A percentile compares a stretch with the other conserved stretches of the same genome.
phyloP scores from a whole-genome alignment of 1,284 basidiomycete species.

The Coriolopsis trogii region DNA sequence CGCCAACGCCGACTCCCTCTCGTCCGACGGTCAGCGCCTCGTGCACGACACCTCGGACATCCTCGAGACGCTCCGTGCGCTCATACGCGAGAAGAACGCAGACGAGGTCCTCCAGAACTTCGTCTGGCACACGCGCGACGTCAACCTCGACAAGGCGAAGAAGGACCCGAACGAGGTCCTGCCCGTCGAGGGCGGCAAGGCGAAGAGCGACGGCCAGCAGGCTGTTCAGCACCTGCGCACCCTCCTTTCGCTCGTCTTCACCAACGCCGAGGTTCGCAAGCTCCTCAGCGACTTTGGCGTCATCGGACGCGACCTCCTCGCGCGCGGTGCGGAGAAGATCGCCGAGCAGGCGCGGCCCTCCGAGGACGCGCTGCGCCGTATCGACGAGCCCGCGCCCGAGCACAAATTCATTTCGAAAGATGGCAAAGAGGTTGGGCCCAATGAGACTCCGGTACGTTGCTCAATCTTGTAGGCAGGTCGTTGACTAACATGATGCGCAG shows the following conservation, averaged over 20 bases:
- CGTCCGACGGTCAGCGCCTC: conserved; percentile 76
- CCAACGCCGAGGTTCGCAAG: conserved; percentile 92
- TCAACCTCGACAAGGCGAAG: conserved; percentile 49
- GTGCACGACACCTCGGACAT: conserved; percentile 76
- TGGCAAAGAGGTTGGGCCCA: conserved; percentile 44
- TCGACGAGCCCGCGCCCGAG: conserved; percentile 72
- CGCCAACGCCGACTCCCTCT: conserved; percentile 67
- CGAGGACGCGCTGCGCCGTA: conserved; percentile 61
- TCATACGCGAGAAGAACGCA: conserved; percentile 83
- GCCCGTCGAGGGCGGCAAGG: conserved; percentile 58
- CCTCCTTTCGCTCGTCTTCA: conserved; percentile 80
- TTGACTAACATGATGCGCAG: background rate
- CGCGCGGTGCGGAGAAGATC: conserved; percentile 74
- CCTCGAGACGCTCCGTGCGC: conserved; percentile 66
- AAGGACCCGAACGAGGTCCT: conserved; percentile 46
- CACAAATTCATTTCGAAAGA: conserved; percentile 60
- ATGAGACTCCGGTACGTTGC: conserved; percentile 37
- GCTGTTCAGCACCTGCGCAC: conserved; percentile 85
- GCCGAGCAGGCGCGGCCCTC: conserved; percentile 75
- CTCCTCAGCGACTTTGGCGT: conserved; percentile 81
- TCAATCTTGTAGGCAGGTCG: conserved; percentile 35
- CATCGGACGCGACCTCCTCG: conserved; percentile 87
- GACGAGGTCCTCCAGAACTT: conserved; percentile 92
- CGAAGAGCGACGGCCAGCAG: conserved; percentile 57
- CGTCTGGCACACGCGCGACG: conserved; percentile 72